A percentile compares a stretch with the other conserved stretches of the same genome.
Conservation (phyloP, 2,329 filamentous ascomycete species). For the Byssothecium circinans region DNA sequence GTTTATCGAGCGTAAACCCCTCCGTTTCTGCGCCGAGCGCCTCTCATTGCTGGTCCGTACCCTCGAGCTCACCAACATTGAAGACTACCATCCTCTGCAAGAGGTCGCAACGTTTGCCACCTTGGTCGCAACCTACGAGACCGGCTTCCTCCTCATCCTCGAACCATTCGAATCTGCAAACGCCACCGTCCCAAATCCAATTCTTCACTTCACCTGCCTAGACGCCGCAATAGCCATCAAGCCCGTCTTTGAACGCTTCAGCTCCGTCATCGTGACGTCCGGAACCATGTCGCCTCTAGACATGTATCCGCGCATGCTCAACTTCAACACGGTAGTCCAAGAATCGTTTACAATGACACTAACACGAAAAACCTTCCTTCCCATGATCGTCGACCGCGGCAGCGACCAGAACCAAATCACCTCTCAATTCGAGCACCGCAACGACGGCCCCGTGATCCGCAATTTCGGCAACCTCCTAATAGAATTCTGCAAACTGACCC, state of each 20-base stretch:
- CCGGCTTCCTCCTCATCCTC: conserved; percentile 92
- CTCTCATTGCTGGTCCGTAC: conserved; percentile 93
- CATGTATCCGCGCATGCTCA: conserved; percentile 99
- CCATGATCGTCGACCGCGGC: conserved; percentile 95
- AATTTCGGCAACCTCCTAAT: conserved; percentile 94
- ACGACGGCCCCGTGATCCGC: conserved; percentile 93
- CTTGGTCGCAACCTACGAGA: conserved; percentile 93
- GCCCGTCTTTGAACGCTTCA: conserved; percentile 95
- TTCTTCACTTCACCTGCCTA: conserved; percentile 95
- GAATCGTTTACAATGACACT: conserved; percentile 98
- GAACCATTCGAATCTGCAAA: conserved; percentile 96
- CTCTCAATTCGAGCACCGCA: conserved; percentile 91
- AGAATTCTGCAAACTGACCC: conserved; percentile 94
- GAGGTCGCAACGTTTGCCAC: conserved; percentile 98
- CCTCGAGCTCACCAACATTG: conserved; percentile 93
- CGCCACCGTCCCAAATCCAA: conserved; percentile 91
- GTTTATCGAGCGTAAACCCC: conserved; percentile 94
- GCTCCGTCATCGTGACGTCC: conserved; percentile 97
- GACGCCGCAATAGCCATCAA: conserved; percentile 98
- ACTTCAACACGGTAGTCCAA: conserved; percentile 88
- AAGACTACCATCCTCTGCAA: conserved; percentile 95
- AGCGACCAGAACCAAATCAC: conserved; percentile 93
- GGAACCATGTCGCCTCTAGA: conserved; percentile 95
- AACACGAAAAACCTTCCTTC: conserved; percentile 89
- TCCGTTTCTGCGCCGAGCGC: conserved; percentile 92